A percentile compares a stretch with the other conserved stretches of the same genome.
These are phyloP conservation scores for Pinus tabuliformis DNA, from an alignment of 75 land plant species.

Conservation along the genomic window DNA sequence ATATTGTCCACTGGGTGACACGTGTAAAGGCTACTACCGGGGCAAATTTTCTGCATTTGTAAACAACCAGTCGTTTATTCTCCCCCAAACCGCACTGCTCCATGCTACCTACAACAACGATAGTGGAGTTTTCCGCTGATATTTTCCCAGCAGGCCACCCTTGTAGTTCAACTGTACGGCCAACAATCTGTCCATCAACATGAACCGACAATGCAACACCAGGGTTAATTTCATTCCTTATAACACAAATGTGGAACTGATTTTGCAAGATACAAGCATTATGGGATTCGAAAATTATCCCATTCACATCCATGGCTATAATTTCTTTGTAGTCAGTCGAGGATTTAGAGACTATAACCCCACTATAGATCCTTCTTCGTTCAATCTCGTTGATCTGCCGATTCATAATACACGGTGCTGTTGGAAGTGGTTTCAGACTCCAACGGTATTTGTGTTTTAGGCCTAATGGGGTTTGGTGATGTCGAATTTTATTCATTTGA, in stretches of 20 bases:
- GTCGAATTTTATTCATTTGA: too few relatives aligned
- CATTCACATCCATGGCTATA: slow-evolving; percentile 46
- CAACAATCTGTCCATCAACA: slow-evolving; percentile 13
- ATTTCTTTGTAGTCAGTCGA: slow-evolving; percentile 36
- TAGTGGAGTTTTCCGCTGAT: slow-evolving; percentile 11
- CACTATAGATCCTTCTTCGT: slow-evolving; percentile 10
- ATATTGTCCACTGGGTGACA: slow-evolving; percentile 33
- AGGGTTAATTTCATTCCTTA: slow-evolving; percentile 21
- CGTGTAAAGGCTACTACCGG: slow-evolving; percentile 24
- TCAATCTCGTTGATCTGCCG: slow-evolving; percentile 59
- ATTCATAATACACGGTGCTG: slow-evolving; percentile 52
- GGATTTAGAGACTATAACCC: slow-evolving; percentile 42
- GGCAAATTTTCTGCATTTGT: slow-evolving; percentile 24
- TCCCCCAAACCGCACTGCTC: slow-evolving; percentile 11
- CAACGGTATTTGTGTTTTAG: too few relatives aligned
- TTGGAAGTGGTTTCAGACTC: too few relatives aligned
- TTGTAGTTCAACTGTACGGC: slow-evolving; percentile 27
- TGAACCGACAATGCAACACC: slow-evolving; percentile 26
- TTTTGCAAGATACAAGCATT: slow-evolving; percentile 26
- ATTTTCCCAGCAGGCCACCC: slow-evolving; percentile 25
- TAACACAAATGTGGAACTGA: slow-evolving; percentile 26
- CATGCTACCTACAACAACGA: slow-evolving; percentile 13
- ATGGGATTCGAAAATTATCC: slow-evolving; percentile 38
- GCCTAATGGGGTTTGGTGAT: too few relatives aligned
- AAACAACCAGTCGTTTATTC: slow-evolving; percentile 41